phyloP scores from a whole-genome alignment of 495 filamentous ascomycete genomes.

The Podospora conica region DNA sequence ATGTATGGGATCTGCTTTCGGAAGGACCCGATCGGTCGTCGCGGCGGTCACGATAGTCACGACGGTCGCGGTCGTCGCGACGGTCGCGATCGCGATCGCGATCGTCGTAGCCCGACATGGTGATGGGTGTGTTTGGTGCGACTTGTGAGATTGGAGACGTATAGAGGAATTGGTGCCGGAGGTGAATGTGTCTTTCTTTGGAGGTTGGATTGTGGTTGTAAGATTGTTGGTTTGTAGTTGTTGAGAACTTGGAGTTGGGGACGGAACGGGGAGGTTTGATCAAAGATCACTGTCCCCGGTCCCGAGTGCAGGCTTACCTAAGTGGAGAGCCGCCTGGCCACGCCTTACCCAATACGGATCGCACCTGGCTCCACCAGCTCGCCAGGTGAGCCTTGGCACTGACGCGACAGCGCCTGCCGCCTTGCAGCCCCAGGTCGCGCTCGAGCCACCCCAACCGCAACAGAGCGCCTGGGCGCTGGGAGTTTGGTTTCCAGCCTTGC shows the following conservation, averaged over 20 bases:
- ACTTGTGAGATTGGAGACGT: background rate
- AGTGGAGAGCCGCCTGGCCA: background rate
- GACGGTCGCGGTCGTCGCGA: conserved; percentile 8
- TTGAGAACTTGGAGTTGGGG: background rate
- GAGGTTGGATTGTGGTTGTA: background rate
- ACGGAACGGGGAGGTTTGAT: background rate
- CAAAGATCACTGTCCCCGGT: background rate
- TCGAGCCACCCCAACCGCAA: conserved; percentile 11
- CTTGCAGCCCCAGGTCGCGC: conserved; percentile 14
- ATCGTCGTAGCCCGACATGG: conserved; percentile 20
- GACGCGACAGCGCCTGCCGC: conserved; percentile 21
- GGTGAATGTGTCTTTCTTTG: background rate
- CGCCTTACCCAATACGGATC: background rate
- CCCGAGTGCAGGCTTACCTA: background rate
- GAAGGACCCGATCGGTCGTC: background rate
- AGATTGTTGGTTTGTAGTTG: background rate
- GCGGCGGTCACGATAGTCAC: background rate
- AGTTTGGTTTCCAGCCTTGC: conserved; percentile 4
- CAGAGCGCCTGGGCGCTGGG: background rate
- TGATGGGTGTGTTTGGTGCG: background rate
- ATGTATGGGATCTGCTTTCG: background rate
- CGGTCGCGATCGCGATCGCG: conserved; percentile 5
- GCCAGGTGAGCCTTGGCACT: conserved; percentile 4
- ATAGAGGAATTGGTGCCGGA: background rate
- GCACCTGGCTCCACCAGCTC: background rate